Evolutionary conservation across 345 rosid genomes (phyloP).

Genomic region (Hypericum androsaemum): DNA sequence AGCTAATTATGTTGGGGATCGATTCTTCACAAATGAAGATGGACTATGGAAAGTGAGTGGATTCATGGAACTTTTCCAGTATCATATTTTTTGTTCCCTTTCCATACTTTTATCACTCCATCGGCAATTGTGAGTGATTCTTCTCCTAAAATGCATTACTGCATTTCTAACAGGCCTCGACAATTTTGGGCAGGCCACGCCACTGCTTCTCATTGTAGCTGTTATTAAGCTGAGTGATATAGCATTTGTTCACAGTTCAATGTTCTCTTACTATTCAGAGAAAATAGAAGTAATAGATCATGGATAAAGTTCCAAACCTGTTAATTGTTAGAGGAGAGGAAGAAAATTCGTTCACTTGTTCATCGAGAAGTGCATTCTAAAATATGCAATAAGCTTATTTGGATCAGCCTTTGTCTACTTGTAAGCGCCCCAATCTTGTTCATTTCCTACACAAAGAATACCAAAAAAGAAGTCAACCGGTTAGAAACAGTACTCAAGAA

Average conservation of each 20-base stretch:
- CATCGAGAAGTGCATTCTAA: constrained; percentile 34
- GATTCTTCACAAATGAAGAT: constrained; percentile 52
- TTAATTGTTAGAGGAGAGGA: not conserved
- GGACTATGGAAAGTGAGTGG: constrained; percentile 76
- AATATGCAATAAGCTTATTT: constrained; percentile 33
- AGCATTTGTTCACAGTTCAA: constrained; percentile 31
- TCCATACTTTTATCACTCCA: constrained; percentile 1
- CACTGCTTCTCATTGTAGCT: constrained; percentile 84
- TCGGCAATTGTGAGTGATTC: constrained; percentile 3
- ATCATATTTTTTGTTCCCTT: constrained; percentile 8
- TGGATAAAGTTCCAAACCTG: no score
- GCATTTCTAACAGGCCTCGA: constrained; percentile 57
- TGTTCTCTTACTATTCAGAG: no score
- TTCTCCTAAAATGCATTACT: constrained; percentile 13
- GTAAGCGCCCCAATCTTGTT: constrained; percentile 60
- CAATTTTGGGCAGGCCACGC: constrained; percentile 95
- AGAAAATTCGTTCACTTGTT: not conserved
- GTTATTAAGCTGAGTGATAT: constrained; percentile 94
- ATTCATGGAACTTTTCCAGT: constrained; percentile 6
- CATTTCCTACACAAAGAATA: constrained; percentile 36
- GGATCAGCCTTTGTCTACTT: constrained; percentile 55
- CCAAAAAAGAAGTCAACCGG: not conserved
- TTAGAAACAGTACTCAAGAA: not conserved
- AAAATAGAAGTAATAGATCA: no score
- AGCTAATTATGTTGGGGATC: constrained; percentile 74